Evolutionary conservation across 306 rosid species (phyloP), one percentile per base, ranked within the genome.

Genomic region (Lotus japonicus): DNA sequence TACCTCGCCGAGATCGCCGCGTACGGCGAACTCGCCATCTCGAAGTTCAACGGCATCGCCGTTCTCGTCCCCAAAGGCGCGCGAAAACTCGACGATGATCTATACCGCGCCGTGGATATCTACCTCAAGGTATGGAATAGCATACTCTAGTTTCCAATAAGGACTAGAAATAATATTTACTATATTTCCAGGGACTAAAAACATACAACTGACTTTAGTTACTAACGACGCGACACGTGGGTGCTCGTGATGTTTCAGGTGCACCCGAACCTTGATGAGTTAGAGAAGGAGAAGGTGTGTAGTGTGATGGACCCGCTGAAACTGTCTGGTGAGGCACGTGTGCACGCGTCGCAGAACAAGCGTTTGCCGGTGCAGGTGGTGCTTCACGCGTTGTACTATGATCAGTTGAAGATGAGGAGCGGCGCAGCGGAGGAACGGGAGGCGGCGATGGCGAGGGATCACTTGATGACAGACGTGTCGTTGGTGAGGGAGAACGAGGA

Each of bases 341-440:
- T 86, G 13, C 98, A 90, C 72, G 98, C 98, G 14, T 90, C 96
- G 0, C 89, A 90, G 69, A 92, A 89, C 81, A 92, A 92, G 70
- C 81, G 98, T 4, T 53, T 92, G 5, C 98, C 98, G 0, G 89
- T 92, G 13, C 95, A 92, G 63, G 86, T 82, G 1, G 91, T 92
- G 13, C 94, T 92, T 2, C 98, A 92, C 62, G 98, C 98, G 1
- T 81, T 92, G 17, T 92, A 90, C 57, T 92, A 84, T 79, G 96
- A 90, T 45, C 94, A 92, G 61, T 78, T 92, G 6, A 85, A 92
- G 76, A 75, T 90, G 1, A 71, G 98, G 50, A 88, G 96, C 11
- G 92, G 96, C 2, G 54, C 3, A n/a, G 49, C 6, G 15, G 91
- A 66, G 7, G 88, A 79, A 0, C 72, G 43, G 54, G 68, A 54